phyloP scores from a whole-genome alignment of 345 rosid species.

The Raphanus raphanistrum region DNA sequence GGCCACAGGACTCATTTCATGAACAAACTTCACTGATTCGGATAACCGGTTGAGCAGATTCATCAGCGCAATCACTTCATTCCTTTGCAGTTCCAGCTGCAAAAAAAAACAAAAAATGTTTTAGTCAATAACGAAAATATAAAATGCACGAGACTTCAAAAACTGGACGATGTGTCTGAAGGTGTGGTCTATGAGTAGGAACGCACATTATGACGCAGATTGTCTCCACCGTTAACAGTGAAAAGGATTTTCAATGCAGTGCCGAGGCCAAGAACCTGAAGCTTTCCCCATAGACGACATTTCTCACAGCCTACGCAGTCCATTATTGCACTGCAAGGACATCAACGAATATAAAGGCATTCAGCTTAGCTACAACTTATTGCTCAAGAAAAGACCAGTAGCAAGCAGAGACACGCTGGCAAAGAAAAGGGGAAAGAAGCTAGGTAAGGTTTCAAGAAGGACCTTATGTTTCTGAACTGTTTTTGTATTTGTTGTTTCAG shows the following conservation, averaged over 20 bases:
- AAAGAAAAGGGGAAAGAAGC: neutral
- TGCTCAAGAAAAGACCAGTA: neutral
- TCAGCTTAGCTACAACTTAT: neutral
- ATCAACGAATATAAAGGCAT: neutral
- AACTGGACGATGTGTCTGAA: neutral
- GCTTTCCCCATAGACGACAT: conserved; percentile 98
- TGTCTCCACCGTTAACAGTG: conserved; percentile 66
- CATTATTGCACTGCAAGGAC: conserved; percentile 77
- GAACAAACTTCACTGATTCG: conserved; percentile 64
- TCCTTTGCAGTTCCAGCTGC: conserved; percentile 71
- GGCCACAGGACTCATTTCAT: conserved; percentile 51
- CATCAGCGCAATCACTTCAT: conserved; percentile 77
- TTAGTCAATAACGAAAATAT: neutral
- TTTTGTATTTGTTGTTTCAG: conserved; percentile 73
- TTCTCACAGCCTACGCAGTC: conserved; percentile 98
- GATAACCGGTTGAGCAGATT: conserved; percentile 72
- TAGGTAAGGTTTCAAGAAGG: conserved; percentile 16
- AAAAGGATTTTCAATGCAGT: conserved; percentile 91
- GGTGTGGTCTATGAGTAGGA: conserved; percentile 2
- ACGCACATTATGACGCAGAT: conserved; percentile 57
- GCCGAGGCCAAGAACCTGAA: conserved; percentile 95
- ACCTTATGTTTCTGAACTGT: conserved; percentile 96
- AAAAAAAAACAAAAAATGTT: neutral
- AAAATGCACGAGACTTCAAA: neutral
- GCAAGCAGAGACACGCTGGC: neutral